phyloP scores from a whole-genome alignment of 2,329 filamentous ascomycete genomes.

The Leptoxyphium fumago region DNA sequence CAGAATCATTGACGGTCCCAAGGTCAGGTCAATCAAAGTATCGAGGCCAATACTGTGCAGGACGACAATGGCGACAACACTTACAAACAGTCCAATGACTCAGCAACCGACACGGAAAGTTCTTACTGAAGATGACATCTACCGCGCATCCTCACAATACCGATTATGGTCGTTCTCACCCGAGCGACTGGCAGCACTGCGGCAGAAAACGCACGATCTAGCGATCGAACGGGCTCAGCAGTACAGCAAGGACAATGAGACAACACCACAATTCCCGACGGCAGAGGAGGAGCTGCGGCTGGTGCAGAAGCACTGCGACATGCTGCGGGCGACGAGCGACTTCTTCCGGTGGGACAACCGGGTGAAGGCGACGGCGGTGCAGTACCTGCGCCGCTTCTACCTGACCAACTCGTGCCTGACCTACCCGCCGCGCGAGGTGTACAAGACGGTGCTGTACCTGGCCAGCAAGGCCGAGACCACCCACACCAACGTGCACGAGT shows the following conservation, averaged over 20 bases:
- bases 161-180: constrained; percentile 85
- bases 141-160: constrained; percentile 80
- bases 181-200: constrained; percentile 53
- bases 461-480: constrained; percentile 83
- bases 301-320: constrained; percentile 61
- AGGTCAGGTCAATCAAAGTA: no score
- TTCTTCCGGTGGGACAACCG: constrained; percentile 46
- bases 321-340: constrained; percentile 32
- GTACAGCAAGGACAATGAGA: constrained; percentile 18
- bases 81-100: no score
- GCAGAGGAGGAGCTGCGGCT: constrained; percentile 70
- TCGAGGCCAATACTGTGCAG: no score
- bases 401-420: constrained; percentile 92
- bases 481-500: constrained; percentile 52
- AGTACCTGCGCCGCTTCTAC: constrained; percentile 91
- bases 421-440: constrained; percentile 77
- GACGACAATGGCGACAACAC: no score
- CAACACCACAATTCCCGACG: constrained; percentile 25
- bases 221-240: constrained; percentile 54
- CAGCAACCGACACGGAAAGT: no score
- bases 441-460: constrained; percentile 83
- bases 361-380: constrained; percentile 62
- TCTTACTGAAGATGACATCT: constrained; percentile 79
- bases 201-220: constrained; percentile 62
- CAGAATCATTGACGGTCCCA: no score